phyloP scores from a whole-genome alignment of 148 eudicot species.

The Oxyria digyna region DNA sequence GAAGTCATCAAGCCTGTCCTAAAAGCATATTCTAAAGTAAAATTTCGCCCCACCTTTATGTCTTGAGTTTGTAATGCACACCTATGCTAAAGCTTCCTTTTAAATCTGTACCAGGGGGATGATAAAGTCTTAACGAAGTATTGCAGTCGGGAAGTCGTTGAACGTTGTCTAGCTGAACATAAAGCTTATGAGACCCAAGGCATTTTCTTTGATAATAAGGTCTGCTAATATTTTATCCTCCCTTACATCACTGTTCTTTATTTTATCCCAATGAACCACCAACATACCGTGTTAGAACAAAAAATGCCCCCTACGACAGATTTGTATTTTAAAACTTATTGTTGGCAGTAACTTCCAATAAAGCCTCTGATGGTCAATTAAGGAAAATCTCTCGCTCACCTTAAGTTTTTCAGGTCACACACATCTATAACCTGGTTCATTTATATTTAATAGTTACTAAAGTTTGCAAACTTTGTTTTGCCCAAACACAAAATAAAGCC shows the following conservation, averaged over 20 bases:
- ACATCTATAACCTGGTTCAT: not conserved
- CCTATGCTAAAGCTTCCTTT: not conserved
- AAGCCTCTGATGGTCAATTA: not conserved
- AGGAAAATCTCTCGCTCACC: not conserved
- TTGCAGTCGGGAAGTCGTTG: conserved; percentile 66
- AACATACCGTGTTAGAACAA: not conserved
- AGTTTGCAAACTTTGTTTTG: not conserved
- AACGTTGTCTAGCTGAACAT: conserved; percentile 83
- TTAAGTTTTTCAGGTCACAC: not conserved
- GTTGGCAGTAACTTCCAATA: not conserved
- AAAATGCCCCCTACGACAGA: not conserved
- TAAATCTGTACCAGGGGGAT: conserved; percentile 44
- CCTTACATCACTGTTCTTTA: not conserved
- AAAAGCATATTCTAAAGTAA: conserved; percentile 62
- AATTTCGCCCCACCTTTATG: not conserved
- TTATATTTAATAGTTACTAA: not conserved
- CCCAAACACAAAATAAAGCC: not conserved
- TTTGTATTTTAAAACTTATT: not conserved
- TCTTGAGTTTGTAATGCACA: not conserved
- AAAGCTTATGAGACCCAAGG: conserved; percentile 54
- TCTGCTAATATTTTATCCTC: conserved; percentile 15
- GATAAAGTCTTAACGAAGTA: conserved; percentile 45
- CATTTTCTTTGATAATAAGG: conserved; percentile 79
- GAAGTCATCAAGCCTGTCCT: conserved; percentile 73
- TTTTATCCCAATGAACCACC: not conserved